Evolutionary conservation across 306 rosid genomes (phyloP), one percentile per base, ranked within the genome.

Genomic region (Amphicarpaea edgeworthii): DNA sequence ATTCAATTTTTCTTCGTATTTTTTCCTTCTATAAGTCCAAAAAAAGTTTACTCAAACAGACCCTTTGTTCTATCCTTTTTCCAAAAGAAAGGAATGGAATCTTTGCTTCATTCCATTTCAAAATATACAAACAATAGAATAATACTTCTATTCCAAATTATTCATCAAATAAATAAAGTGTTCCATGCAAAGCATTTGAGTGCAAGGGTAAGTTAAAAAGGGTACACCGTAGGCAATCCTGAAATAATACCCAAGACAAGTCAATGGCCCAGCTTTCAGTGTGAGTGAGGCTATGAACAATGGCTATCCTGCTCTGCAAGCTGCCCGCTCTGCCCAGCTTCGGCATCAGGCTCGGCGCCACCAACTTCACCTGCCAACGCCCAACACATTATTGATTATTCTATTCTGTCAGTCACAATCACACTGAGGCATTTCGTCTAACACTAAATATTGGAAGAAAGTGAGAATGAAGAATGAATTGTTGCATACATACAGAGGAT

Each of bases 211-310:
- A 58, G 20, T 58, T 57, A 30, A 30, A 24, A 57, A 57, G 38
- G 17, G 34, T 55, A 21, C 16, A 55, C 17, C 12, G 5, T 57
- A 11, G 24, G 16, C 9, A 24, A 58, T 58, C 64, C 19, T 24
- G 19, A 58, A 26, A 63, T 84, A 26, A 63, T 84, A 93, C 98
- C 98, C 97, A 93, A 54, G 97, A 93, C 84, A 93, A 77, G 67
- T 93, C 98, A 28, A 89, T 82, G 23, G 98, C 98, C 98, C 97
- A 93, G 77, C 98, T 93, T 81, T 93, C 98, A 23, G 83, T 93
- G 76, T 91, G 98, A 61, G 88, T 83, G 55, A 91, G 93, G 77
- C 98, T 91, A 74, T 91, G 98, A 41, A 93, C 88, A 40, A 93
- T 89, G 79, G 96, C 93, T 79, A 81, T 86, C 77, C 98, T 81